phyloP scores from a whole-genome alignment of 306 rosid genomes.

The Spatholobus suberectus region DNA sequence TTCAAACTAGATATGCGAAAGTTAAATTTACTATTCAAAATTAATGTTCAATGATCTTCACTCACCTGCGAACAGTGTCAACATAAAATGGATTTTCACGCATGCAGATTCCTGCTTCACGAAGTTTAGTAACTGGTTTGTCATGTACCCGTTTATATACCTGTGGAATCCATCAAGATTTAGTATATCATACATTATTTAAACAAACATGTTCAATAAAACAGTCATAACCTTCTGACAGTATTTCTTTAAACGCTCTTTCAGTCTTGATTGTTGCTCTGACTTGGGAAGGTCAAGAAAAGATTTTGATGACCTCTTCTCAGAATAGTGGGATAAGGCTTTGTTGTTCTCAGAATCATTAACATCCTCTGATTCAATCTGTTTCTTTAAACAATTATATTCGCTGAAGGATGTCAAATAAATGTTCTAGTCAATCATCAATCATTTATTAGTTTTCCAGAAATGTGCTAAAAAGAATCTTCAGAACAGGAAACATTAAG shows the following conservation, averaged over 20 bases:
- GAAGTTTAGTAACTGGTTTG: conserved; percentile 89
- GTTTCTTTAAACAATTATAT: conserved; percentile 88
- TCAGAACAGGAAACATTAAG: conserved; percentile 20
- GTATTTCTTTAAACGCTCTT: conserved; percentile 93
- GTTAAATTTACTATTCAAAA: conserved; percentile 24
- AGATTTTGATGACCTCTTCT: conserved; percentile 65
- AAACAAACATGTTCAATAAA: conserved; percentile 39
- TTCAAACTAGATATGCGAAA: conserved; percentile 22
- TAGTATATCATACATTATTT: conserved; percentile 43
- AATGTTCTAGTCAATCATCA: conserved; percentile 46
- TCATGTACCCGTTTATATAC: conserved; percentile 93
- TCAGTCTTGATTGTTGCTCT: conserved; percentile 85
- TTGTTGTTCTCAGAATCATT: conserved; percentile 54
- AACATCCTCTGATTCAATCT: conserved; percentile 93
- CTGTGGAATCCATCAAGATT: conserved; percentile 55
- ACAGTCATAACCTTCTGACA: conserved; percentile 83
- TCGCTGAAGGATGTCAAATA: conserved; percentile 66
- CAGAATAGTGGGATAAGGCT: conserved; percentile 30
- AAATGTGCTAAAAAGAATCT: conserved; percentile 16
- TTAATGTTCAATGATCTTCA: conserved; percentile 31
- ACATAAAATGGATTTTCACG: conserved; percentile 98
- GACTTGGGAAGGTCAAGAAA: conserved; percentile 91
- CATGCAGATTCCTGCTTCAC: conserved; percentile 99
- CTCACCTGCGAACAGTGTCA: conserved; percentile 98
- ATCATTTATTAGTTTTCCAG: conserved; percentile 38